Evolutionary conservation across 1,139 yeast species (phyloP), one percentile per base, ranked within the genome.

Genomic region (Pichia sp.): DNA sequence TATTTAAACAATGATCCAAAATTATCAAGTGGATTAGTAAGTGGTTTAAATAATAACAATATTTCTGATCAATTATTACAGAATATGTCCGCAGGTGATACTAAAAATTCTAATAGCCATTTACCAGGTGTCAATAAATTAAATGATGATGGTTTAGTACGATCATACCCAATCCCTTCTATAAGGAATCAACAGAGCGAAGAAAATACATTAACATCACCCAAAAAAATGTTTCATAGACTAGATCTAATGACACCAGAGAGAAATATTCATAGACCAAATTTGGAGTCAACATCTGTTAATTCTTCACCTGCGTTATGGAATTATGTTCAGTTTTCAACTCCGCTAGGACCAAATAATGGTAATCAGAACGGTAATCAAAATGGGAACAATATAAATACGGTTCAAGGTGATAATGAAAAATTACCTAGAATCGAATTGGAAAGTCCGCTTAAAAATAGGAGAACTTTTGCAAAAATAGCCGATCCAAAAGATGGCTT

Each of bases 281-380:
- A 38, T 30, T 34, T 48, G 7, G 53, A 52, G n/a, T 49, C 51
- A n/a, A 43, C 40, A 70, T 59, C 59, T 11, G 67, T 66, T 50
- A 66, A 70, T 62, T 73, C 74, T 5, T 80, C 87, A 1, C 89
- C 92, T 2, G 88, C 90, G 10, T 75, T 83, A 51, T 83, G 90
- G 89, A 84, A 82, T 61, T 78, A 83, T 65, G 84, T 84, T 39
- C 90, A 83, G 58, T 83, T 84, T 61, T 79, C 86, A 50, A 83
- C 90, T 0, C 86, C 86, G 2, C 40, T 63, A 39, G 66, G 61
- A 6, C 59, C 51, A 43, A 40, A 43, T 28, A 44, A 40, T 39
- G 42, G 34, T 5, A 42, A n/a, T 18, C 39, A 39, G 39, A 39
- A 40, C 5, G 43, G 40, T 18, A 39, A 18, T 18, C 18, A 18